Conservation (phyloP, 805 yeast species). For the Wickerhamomyces sydowiorum region DNA sequence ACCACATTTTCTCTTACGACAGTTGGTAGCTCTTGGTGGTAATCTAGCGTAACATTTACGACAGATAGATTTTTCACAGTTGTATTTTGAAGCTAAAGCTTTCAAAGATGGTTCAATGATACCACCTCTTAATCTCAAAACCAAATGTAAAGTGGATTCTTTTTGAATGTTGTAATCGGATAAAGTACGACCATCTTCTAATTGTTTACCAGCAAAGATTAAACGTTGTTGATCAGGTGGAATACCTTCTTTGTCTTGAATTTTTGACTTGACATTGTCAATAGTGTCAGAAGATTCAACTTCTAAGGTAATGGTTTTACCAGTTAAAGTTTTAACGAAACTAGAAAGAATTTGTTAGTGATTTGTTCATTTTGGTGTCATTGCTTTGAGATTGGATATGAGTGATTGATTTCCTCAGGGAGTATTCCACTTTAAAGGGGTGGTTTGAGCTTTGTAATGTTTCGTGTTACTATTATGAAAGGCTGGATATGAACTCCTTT, state of each 20-base stretch:
- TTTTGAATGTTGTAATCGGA: constrained; percentile 99
- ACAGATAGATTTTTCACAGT: constrained; percentile 99
- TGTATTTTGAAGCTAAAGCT: constrained; percentile 98
- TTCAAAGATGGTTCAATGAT: constrained; percentile 99
- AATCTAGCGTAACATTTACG: constrained; percentile 99
- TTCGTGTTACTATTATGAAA: no score
- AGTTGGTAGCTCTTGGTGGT: constrained; percentile 99
- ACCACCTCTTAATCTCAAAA: constrained; percentile 97
- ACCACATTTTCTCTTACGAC: constrained; percentile 99
- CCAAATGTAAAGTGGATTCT: constrained; percentile 97
- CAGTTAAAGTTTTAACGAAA: constrained; percentile 83
- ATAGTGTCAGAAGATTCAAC: constrained; percentile 98
- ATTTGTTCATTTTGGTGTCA: neutral
- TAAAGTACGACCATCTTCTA: constrained; percentile 98
- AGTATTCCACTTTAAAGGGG: no score
- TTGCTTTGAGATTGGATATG: neutral
- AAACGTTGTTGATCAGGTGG: constrained; percentile 99
- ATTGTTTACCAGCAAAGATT: constrained; percentile 99
- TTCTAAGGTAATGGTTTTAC: constrained; percentile 96
- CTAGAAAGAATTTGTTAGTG: constrained; percentile 23
- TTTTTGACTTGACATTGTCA: constrained; percentile 98
- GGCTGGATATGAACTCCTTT: neutral
- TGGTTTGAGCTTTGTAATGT: no score
- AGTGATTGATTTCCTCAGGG: no score
- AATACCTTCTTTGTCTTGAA: constrained; percentile 98